Evolutionary conservation across 2,329 filamentous ascomycete genomes (phyloP).

Genomic region (Curvularia eragrostidis): DNA sequence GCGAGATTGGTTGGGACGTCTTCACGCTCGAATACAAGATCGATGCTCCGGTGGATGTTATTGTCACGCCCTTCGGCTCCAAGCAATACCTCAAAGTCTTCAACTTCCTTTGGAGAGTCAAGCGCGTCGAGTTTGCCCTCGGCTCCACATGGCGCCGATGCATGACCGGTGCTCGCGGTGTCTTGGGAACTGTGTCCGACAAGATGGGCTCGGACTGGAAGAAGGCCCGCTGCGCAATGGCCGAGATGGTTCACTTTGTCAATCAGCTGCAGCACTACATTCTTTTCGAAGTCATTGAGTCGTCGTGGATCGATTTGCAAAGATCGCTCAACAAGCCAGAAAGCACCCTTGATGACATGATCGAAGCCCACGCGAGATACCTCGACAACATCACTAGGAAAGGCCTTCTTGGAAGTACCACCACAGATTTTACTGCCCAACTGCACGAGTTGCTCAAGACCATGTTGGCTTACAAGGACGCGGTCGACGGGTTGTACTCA

Average conservation of each 20-base stretch:
- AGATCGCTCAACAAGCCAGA: slow-evolving; percentile 81
- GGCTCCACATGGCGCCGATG: slow-evolving; percentile 90
- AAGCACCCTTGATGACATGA: slow-evolving; percentile 92
- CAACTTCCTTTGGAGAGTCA: slow-evolving; percentile 98
- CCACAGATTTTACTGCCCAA: slow-evolving; percentile 81
- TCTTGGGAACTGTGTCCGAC: slow-evolving; percentile 78
- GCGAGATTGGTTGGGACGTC: slow-evolving; percentile 98
- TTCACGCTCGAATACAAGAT: slow-evolving; percentile 99
- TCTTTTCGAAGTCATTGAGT: slow-evolving; percentile 96
- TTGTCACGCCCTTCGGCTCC: slow-evolving; percentile 93
- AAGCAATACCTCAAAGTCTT: slow-evolving; percentile 98
- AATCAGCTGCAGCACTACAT: slow-evolving; percentile 98
- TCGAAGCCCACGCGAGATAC: slow-evolving; percentile 88
- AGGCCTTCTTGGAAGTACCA: slow-evolving; percentile 79
- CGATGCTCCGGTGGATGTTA: slow-evolving; percentile 93
- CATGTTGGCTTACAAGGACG: slow-evolving; percentile 93
- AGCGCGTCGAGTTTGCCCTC: slow-evolving; percentile 94
- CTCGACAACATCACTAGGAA: slow-evolving; percentile 95
- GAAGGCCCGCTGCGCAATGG: slow-evolving; percentile 81
- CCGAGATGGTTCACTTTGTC: slow-evolving; percentile 98
- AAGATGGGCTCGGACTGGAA: slow-evolving; percentile 85
- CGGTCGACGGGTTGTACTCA: slow-evolving; percentile 90
- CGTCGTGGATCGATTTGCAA: slow-evolving; percentile 91
- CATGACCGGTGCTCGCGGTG: slow-evolving; percentile 94
- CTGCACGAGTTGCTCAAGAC: slow-evolving; percentile 89